Conservation (phyloP, 805 yeast genomes). For the Wickerhamomyces alni region DNA sequence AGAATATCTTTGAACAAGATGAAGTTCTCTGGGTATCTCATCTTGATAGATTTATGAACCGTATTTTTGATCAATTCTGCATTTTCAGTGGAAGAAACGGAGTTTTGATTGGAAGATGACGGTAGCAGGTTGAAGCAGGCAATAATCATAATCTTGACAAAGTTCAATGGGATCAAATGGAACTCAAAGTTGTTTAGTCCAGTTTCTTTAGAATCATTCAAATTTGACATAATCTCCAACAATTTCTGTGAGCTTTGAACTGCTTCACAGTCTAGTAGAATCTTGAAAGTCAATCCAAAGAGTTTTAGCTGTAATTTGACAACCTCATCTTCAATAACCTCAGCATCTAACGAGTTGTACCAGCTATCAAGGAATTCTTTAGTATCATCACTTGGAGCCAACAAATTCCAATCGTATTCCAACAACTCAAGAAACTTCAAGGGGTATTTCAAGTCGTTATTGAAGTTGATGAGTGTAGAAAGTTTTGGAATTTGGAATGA, state of each 20-base stretch:
- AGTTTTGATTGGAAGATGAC: neutral
- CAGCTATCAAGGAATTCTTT: conserved; percentile 28
- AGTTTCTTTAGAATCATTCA: conserved; percentile 12
- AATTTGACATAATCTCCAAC: conserved; percentile 6
- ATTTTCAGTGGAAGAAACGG: conserved; percentile 6
- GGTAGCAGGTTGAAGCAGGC: conserved; percentile 12
- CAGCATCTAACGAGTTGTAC: conserved; percentile 26
- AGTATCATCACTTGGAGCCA: conserved; percentile 3
- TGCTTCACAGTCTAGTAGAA: conserved; percentile 10
- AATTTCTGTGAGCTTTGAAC: conserved; percentile 11
- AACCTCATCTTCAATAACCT: conserved; percentile 17
- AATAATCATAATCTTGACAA: conserved; percentile 18
- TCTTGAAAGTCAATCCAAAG: conserved; percentile 11
- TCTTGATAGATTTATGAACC: conserved; percentile 11
- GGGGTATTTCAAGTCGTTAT: conserved; percentile 29
- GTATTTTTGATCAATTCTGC: conserved; percentile 6
- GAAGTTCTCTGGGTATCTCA: conserved; percentile 23
- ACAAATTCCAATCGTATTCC: conserved; percentile 7
- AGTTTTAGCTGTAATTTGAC: conserved; percentile 16
- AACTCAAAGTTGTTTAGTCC: conserved; percentile 23
- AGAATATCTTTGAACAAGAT: conserved; percentile 15
- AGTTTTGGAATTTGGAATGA: conserved; percentile 27
- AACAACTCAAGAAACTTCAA: conserved; percentile 27
- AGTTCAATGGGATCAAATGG: conserved; percentile 22
- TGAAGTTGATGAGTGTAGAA: conserved; percentile 27